A percentile compares a stretch with the other conserved stretches of the same genome.
Evolutionary conservation across 352 stramenopile genomes (phyloP).

Genomic region (Globisporangium abappressorium): DNA sequence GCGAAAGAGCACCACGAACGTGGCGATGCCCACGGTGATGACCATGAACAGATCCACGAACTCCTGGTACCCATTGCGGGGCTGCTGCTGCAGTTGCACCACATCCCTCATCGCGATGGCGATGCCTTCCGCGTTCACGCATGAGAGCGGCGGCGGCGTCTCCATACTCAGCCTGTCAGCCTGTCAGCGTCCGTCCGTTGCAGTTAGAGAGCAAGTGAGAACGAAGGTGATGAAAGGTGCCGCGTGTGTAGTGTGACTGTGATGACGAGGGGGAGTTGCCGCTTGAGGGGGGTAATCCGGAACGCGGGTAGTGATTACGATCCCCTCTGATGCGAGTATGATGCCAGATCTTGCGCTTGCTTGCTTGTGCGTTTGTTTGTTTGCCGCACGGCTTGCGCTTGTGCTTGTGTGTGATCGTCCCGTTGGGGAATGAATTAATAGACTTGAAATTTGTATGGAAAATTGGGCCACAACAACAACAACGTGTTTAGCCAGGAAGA

Average conservation of each 20-base stretch:
- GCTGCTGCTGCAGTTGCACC: background rate
- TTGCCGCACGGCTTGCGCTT: background rate
- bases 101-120: background rate
- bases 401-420: background rate
- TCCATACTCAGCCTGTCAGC: background rate
- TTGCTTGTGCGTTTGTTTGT: background rate
- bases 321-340: background rate
- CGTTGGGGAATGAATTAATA: background rate
- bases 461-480: background rate
- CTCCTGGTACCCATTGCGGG: constrained; percentile 24
- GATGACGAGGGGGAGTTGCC: background rate
- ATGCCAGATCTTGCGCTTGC: background rate
- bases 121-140: background rate
- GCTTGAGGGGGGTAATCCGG: background rate
- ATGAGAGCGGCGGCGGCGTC: background rate
- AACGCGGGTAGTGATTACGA: constrained; percentile 7
- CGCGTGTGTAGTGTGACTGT: background rate
- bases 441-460: background rate
- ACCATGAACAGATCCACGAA: constrained; percentile 69
- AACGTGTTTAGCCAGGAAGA: background rate
- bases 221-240: background rate
- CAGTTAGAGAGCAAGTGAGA: background rate
- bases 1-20: constrained; percentile 62
- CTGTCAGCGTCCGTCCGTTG: background rate
- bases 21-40: constrained; percentile 55